These are phyloP conservation scores for Cystofilobasidium bisporidii DNA, from an alignment of 768 basidiomycete species.

Conservation along the genomic window DNA sequence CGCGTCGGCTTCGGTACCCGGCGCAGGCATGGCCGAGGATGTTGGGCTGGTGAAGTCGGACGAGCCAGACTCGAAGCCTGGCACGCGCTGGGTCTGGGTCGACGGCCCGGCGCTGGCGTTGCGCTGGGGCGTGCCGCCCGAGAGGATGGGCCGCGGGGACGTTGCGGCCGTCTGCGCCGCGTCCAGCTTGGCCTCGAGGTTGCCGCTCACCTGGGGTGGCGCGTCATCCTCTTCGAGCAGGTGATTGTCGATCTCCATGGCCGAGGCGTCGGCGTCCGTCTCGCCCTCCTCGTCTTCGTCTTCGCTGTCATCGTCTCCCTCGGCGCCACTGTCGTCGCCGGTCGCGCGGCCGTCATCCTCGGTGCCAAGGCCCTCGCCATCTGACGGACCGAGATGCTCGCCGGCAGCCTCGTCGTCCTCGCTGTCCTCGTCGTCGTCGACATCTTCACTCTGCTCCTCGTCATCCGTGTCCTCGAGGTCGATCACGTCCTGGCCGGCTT, in stretches of 20 bases:
- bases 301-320: conserved; percentile 10
- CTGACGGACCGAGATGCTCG: not conserved
- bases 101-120: not conserved
- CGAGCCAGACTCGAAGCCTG: not conserved
- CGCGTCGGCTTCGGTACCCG: not conserved
- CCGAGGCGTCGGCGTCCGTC: conserved; percentile 11
- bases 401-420: not conserved
- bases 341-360: not conserved
- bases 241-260: conserved; percentile 10
- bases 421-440: conserved; percentile 4
- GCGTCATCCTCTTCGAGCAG: not conserved
- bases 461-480: conserved; percentile 23
- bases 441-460: conserved; percentile 20
- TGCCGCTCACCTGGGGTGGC: not conserved
- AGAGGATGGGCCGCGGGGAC: not conserved
- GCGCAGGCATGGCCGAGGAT: not conserved
- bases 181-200: conserved; percentile 7
- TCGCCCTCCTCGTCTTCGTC: conserved; percentile 18
- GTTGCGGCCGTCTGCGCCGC: not conserved
- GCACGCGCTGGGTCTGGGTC: not conserved
- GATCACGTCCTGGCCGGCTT: conserved; percentile 17
- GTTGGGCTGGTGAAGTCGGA: not conserved
- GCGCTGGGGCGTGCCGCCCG: conserved; percentile 4
- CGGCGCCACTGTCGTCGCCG: conserved; percentile 2
- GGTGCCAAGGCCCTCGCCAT: not conserved